These are phyloP conservation scores for Triangularia verruculosa DNA, from an alignment of 2,329 filamentous ascomycete genomes.

Conservation along the genomic window DNA sequence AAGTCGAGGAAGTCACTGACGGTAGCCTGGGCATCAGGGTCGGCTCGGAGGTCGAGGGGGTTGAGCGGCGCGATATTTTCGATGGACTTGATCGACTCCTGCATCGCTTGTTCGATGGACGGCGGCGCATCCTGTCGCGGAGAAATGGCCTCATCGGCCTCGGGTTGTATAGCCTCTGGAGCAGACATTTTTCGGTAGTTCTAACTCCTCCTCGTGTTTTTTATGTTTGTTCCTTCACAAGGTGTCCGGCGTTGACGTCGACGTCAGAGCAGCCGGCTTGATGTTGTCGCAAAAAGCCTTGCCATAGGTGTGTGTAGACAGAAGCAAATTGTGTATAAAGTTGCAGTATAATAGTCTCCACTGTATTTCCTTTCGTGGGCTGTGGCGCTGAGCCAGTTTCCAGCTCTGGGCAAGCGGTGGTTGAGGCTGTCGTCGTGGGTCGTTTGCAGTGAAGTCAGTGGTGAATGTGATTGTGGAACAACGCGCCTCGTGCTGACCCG, in stretches of 20 bases:
- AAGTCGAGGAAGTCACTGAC: conserved; percentile 68
- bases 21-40: conserved; percentile 67
- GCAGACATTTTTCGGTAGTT: not conserved
- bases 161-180: conserved; percentile 14
- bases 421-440: not conserved
- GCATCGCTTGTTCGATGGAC: conserved; percentile 35
- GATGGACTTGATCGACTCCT: conserved; percentile 28
- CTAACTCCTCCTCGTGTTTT: not conserved
- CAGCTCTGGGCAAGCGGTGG: not conserved
- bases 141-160: conserved; percentile 36
- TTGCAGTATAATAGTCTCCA: not conserved
- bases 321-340: not conserved
- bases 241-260: not conserved
- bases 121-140: conserved; percentile 35
- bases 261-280: not conserved
- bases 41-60: conserved; percentile 51
- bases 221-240: not conserved
- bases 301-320: not conserved
- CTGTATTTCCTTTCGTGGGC: not conserved
- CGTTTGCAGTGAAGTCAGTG: not conserved
- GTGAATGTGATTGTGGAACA: not conserved
- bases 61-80: conserved; percentile 37
- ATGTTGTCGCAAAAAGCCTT: not conserved
- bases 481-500: not conserved
- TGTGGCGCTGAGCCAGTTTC: not conserved